phyloP scores from a whole-genome alignment of 192 early-diverging fungal species.

The Phycomyces blakesleeanus region DNA sequence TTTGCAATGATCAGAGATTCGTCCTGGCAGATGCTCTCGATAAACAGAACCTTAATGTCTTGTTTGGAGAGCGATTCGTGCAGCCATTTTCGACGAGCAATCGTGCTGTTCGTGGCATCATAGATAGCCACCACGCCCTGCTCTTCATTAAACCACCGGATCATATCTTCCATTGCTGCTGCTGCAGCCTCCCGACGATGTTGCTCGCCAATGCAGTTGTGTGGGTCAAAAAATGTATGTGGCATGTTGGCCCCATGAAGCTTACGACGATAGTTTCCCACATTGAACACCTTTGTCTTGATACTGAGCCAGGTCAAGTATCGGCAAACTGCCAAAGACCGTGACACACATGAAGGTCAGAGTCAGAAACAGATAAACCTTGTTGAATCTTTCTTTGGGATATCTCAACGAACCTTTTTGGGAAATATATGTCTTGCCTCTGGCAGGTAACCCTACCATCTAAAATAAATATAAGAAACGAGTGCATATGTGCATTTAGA shows the following conservation, averaged over 20 bases:
- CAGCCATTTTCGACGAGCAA: conserved; percentile 70
- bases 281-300: conserved; percentile 92
- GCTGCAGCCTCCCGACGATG: conserved; percentile 77
- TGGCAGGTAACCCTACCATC: conserved; percentile 89
- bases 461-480: conserved; percentile 25
- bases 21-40: conserved; percentile 94
- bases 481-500: background rate
- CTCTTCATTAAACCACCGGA: conserved; percentile 83
- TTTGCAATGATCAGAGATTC: conserved; percentile 83
- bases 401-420: too few species aligned
- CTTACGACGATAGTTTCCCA: conserved; percentile 96
- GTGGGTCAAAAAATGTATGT: conserved; percentile 91
- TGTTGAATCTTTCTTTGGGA: too few species aligned
- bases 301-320: conserved; percentile 97
- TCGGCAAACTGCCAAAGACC: conserved; percentile 71
- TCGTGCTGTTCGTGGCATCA: conserved; percentile 97
- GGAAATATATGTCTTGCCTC: conserved; percentile 97
- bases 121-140: conserved; percentile 89
- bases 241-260: conserved; percentile 74
- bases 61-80: conserved; percentile 64
- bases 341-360: too few species aligned
- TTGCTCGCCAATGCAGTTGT: conserved; percentile 64
- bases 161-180: conserved; percentile 87
- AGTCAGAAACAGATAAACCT: too few species aligned
- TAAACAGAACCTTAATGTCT: conserved; percentile 90